Conservation (phyloP, 2,329 filamentous ascomycete species). For the Pezicula radicicola region DNA sequence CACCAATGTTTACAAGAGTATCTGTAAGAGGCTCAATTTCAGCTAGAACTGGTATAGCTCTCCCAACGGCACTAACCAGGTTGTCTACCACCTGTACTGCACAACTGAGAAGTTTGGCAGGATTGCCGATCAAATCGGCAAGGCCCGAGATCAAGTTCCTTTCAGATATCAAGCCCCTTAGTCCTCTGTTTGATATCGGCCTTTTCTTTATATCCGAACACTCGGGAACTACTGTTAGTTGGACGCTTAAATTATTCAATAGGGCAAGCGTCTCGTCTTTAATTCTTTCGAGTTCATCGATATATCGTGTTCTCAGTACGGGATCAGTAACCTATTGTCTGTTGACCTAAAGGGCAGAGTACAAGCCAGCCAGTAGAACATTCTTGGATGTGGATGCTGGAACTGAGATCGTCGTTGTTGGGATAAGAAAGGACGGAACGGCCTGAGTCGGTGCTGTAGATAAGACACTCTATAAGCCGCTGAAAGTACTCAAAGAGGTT, state of each 20-base stretch:
- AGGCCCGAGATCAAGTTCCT: background rate
- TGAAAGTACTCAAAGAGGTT: background rate
- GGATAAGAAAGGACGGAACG: background rate
- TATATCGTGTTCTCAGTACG: conserved; percentile 4
- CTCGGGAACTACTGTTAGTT: background rate
- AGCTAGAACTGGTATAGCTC: background rate
- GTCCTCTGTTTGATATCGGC: background rate
- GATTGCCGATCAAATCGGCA: background rate
- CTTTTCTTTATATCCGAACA: conserved; percentile 6
- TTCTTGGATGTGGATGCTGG: conserved; percentile 5
- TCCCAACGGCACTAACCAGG: background rate
- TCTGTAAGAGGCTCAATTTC: background rate
- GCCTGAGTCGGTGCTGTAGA: background rate
- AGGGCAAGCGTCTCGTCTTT: conserved; percentile 3
- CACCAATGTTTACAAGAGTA: background rate
- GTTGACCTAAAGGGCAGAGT: conserved; percentile 5
- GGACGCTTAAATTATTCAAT: conserved; percentile 1
- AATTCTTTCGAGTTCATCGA: conserved; percentile 3
- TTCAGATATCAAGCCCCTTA: background rate
- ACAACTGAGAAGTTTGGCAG: background rate
- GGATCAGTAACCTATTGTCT: conserved; percentile 7
- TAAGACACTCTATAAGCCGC: background rate
- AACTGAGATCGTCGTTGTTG: conserved; percentile 2
- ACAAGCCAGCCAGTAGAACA: conserved; percentile 1
- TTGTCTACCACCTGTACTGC: background rate